Evolutionary conservation across 2,329 filamentous ascomycete genomes (phyloP), one percentile per base, ranked within the genome.

Genomic region (Exophiala xenobiotica): DNA sequence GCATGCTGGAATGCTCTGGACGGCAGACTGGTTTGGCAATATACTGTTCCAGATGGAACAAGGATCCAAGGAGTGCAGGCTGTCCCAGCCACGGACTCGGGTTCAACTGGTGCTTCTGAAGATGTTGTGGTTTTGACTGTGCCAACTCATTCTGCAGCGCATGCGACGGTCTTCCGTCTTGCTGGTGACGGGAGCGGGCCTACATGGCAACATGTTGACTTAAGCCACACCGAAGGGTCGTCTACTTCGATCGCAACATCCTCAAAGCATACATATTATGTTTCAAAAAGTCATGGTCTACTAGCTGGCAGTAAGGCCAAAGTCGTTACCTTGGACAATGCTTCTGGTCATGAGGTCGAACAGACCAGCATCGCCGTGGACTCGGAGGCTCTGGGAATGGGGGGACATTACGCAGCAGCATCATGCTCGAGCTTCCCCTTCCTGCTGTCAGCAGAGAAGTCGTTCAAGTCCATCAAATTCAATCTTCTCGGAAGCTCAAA

Each of bases 1-100:
- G 81, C 86, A 47, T 81, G 87, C 11, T 97, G 91, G 91, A 86
- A 89, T 70, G 89, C 90, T 27, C 76, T 86, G 42, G 88, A 86
- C 62, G 93, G 93, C 22, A 83, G 87, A 63, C 80, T 88, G 58
- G 76, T 83, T 29, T 99, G 93, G 90, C 81, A 82, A 51, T 77
- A 78, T 35, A 74, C 77, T 41, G 82, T 89, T 51, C 66, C 68
- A 5, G 86, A 69, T 38, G 70, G 63, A 16, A 51, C 64, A 14
- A 63, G 68, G 35, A 63, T 66, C 14, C 67, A 69, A 22, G 59
- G 56, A 11, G 24, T 61, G 31, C 53, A 57, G 35, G 40, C 54
- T 24, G 46, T 59, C 6, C 53, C 55, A 4, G 39, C 46, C n/a
- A 29, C 40, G 50, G 62, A 79, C 16, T 65, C 66, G 37, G 76